Evolutionary conservation across 345 rosid species (phyloP), one percentile per base, ranked within the genome.

Genomic region (Corchorus capsularis): DNA sequence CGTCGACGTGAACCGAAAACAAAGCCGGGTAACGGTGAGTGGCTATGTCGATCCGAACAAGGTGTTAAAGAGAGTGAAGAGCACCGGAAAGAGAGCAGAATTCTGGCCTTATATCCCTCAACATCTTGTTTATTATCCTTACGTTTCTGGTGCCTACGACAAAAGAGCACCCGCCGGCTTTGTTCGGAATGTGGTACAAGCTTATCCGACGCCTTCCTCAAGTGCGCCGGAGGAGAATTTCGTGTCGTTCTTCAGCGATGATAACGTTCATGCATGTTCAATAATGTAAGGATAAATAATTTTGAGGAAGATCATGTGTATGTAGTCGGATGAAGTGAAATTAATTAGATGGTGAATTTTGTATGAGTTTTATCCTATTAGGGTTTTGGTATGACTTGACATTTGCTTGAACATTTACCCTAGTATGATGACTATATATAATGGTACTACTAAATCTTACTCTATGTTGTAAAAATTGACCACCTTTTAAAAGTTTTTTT

Each of bases 81-180:
- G 86, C 69, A 91, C 93, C 0, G 96, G 96, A 0, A 91, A 91
- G 69, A 76, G 78, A 66, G 96, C 93, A 5, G 96, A 91, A 71
- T 85, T 89, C 63, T 91, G 96, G 96, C 96, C 96, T 8, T 91
- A 91, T 67, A 81, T 91, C 35, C 89, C 92, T 4, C 96, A 91
- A 68, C 91, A 91, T 62, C 71, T 91, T 12, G 93, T 82, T 6
- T 68, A 81, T 75, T 80, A 86, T 66, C 96, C 96, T 8, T 78
- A 86, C n/a, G 89, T 69, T 2, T 6, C 89, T 0, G 87, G 88
- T 9, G 92, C 75, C 35, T 91, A 91, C 16, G 93, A 91, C 83
- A 88, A 88, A 64, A 78, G 75, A 70, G 96, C 96, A 6, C 96
- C 96, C 0, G 68, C 93, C 0, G 93, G 96, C 39, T 77, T 43